Evolutionary conservation across 805 yeast species (phyloP).

Genomic region (Kurtzmaniella fragi): DNA sequence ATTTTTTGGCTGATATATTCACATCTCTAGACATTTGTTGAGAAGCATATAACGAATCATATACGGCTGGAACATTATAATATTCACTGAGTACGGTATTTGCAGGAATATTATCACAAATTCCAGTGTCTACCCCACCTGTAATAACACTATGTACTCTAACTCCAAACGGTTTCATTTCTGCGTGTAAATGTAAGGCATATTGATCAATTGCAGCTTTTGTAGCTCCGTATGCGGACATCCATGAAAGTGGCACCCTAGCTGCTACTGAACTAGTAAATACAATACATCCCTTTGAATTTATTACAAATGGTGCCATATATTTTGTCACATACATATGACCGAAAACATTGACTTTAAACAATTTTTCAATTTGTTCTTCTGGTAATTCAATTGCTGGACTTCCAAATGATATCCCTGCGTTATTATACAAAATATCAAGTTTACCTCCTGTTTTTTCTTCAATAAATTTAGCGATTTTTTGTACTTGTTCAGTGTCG

Average conservation of each 20-base stretch:
- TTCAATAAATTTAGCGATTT: constrained; percentile 11
- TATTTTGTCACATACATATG: constrained; percentile 31
- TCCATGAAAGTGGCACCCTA: constrained; percentile 28
- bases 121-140: constrained; percentile 35
- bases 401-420: constrained; percentile 28
- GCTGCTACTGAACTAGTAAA: constrained; percentile 35
- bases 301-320: constrained; percentile 24
- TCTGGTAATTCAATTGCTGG: constrained; percentile 27
- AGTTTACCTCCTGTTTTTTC: constrained; percentile 26
- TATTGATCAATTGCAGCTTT: constrained; percentile 37
- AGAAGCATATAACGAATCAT: constrained; percentile 14
- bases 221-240: constrained; percentile 28
- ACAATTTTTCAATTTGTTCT: constrained; percentile 13
- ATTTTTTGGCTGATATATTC: constrained; percentile 15
- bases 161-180: constrained; percentile 34
- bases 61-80: constrained; percentile 17
- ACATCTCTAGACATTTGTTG: constrained; percentile 17
- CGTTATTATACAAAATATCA: constrained; percentile 38
- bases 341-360: constrained; percentile 35
- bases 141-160: constrained; percentile 33
- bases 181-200: constrained; percentile 28
- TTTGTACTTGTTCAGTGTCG: constrained; percentile 17
- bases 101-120: constrained; percentile 14
- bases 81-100: constrained; percentile 9
- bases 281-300: constrained; percentile 30